phyloP scores from a whole-genome alignment of 352 stramenopile species.

The Phytophthora meadii region DNA sequence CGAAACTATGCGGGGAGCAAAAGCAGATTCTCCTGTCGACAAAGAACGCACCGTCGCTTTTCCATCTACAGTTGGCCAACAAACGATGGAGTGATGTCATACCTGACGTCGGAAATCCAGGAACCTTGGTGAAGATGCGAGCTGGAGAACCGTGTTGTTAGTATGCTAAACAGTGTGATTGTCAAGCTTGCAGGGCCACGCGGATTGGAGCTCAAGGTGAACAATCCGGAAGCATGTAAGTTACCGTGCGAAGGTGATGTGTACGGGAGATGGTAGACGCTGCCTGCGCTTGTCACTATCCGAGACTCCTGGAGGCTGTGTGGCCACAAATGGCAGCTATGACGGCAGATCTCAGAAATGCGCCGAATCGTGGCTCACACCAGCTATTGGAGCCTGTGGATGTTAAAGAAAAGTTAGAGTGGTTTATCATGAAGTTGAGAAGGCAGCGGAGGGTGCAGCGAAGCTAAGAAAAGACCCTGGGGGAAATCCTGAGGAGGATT shows the following conservation, averaged over 20 bases:
- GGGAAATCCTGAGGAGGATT: slow-evolving; percentile 98
- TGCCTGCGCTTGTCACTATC: slow-evolving; percentile 93
- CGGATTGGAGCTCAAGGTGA: slow-evolving; percentile 95
- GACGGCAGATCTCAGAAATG: slow-evolving; percentile 79
- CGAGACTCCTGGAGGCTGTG: slow-evolving; percentile 92
- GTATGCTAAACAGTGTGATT: slow-evolving; percentile 97
- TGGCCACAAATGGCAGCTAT: slow-evolving; percentile 92
- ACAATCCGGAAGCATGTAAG: slow-evolving; percentile 98
- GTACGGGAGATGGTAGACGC: slow-evolving; percentile 96
- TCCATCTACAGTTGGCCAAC: slow-evolving; percentile 95
- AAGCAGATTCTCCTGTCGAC: slow-evolving; percentile 88
- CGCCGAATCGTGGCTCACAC: slow-evolving; percentile 66
- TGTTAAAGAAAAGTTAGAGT: slow-evolving; percentile 60
- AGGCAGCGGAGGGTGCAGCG: slow-evolving; percentile 49
- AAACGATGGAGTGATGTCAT: slow-evolving; percentile 99
- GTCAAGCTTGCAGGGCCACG: slow-evolving; percentile 94
- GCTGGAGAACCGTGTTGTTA: slow-evolving; percentile 94
- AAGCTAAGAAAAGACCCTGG: slow-evolving; percentile 81
- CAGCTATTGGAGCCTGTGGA: slow-evolving; percentile 60
- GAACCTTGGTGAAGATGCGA: slow-evolving; percentile 95
- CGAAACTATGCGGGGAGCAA: slow-evolving; percentile 91
- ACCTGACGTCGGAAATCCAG: slow-evolving; percentile 95
- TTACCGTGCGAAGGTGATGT: slow-evolving; percentile 98
- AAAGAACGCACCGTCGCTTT: slow-evolving; percentile 93
- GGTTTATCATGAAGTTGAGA: slow-evolving; percentile 67